Percentiles rank a stretch among this genome's conserved stretches.
Conservation (phyloP, 176 grass and related monocot species). For the Olyra latifolia region DNA sequence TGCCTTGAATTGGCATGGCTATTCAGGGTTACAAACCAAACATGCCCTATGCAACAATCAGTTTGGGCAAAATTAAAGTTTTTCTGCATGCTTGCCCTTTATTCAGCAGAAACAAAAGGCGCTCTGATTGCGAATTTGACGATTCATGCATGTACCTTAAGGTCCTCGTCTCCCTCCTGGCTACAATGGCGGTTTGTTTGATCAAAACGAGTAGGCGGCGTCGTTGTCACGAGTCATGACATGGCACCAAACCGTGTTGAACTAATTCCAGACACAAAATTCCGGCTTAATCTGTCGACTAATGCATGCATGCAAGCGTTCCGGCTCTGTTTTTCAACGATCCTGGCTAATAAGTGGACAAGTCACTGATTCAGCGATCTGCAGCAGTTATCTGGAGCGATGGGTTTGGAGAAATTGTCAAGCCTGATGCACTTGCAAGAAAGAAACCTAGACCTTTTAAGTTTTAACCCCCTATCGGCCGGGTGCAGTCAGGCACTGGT, state of each 20-base stretch:
- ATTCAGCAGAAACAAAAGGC: not conserved
- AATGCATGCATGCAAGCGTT: not conserved
- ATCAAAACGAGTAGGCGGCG: not conserved
- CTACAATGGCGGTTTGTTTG: not conserved
- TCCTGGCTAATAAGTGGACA: not conserved
- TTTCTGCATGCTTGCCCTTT: not conserved
- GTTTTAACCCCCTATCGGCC: not conserved
- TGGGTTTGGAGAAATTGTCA: not conserved
- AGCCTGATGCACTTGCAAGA: not conserved
- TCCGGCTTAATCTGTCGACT: not conserved
- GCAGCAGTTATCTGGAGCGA: not conserved
- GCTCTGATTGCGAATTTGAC: not conserved
- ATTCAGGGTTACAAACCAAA: no score
- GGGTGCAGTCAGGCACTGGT: not conserved
- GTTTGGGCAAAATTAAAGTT: not conserved
- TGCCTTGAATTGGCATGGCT: no score
- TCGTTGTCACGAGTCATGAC: not conserved
- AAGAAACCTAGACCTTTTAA: not conserved
- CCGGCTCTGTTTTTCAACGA: not conserved
- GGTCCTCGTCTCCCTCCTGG: no score
- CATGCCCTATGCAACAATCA: not conserved
- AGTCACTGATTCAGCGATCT: not conserved
- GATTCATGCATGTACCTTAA: no score
- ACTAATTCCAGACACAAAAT: not conserved
- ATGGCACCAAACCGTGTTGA: conserved; percentile 13